Evolutionary conservation across 139 green algal genomes (phyloP), one percentile per base, ranked within the genome.

Genomic region (Astrephomene gubernaculifera): DNA sequence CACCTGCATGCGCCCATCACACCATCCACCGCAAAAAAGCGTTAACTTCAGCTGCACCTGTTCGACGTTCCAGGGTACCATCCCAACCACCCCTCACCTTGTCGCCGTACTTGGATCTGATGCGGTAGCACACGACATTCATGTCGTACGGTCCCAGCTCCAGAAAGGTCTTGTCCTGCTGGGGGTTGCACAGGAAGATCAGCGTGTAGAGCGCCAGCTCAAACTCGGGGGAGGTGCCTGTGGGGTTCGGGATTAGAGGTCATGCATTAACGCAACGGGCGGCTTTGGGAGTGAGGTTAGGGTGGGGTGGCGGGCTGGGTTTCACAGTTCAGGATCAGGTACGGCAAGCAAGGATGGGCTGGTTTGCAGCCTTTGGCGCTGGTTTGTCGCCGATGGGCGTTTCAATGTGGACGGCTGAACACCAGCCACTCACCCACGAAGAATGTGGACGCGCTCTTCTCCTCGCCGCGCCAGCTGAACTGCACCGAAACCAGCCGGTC

Each of bases 181-280:
- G 61, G 9, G 68, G 38, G 29, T 90, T 91, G 33, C 89, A 90
- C 53, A 94, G 36, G 79, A 96, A 96, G 92, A 88, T 95, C 70
- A 96, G 69, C 10, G 93, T 93, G 85, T 96, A 96, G 41, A 96
- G 89, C 4, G 93, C 94, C 65, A 97, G 38, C 91, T 96, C 94
- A 90, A 96, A 96, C 84, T 96, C 94, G 7, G 94, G 94, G 3
- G 90, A 94, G 12, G 89, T 94, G 60, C 94, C 94, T 61, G 79
- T 27, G 36, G 49, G 17, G 63, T n/a, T 53, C 4, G 69, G 0
- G 36, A 22, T 33, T 7, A 73, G 57, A 67, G 10, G 57, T 22
- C 7, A 22, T 10, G 19, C 17, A 10, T 67, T 7, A 57, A 12
- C 49, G 49, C 49, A 57, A 12, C 12, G 14, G 49, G n/a, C n/a